Conservation (phyloP, 768 basidiomycete genomes). For the Pleurotus salmoneostramineus region DNA sequence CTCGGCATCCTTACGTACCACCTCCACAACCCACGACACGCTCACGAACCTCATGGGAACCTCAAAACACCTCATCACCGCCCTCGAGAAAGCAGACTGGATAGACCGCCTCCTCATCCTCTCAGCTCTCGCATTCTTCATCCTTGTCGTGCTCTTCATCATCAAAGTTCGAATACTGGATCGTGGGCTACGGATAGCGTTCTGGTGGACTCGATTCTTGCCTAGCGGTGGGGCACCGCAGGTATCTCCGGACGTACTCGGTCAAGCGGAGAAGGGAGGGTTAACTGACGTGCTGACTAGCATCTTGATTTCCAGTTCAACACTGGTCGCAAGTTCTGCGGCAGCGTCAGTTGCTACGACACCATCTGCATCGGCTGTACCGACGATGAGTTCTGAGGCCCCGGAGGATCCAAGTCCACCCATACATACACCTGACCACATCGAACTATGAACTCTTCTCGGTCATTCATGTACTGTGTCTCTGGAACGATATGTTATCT, state of each 20-base stretch:
- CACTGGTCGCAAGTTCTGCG: background rate
- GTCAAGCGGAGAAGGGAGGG: conserved; percentile 4
- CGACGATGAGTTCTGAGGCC: background rate
- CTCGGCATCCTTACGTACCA: conserved; percentile 68
- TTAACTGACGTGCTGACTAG: background rate
- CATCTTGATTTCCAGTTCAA: background rate
- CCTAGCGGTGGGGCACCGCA: conserved; percentile 27
- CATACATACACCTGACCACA: background rate
- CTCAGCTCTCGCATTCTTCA: conserved; percentile 76
- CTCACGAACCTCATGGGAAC: conserved; percentile 68
- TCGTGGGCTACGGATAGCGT: conserved; percentile 69
- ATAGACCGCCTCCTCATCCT: conserved; percentile 87
- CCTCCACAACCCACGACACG: conserved; percentile 73
- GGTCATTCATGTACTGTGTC: too few species aligned
- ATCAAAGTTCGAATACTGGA: conserved; percentile 86
- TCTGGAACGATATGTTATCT: background rate
- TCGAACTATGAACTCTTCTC: background rate
- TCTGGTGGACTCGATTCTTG: conserved; percentile 85
- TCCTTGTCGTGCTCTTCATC: conserved; percentile 80
- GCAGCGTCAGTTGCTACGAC: background rate
- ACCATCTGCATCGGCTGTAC: background rate
- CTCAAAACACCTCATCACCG: conserved; percentile 82
- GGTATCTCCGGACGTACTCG: background rate
- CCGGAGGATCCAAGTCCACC: background rate
- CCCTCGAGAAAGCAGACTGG: conserved; percentile 89